These are phyloP conservation scores for Aspergillus carlsbadensis DNA, from an alignment of 495 filamentous ascomycete genomes.

Conservation along the genomic window DNA sequence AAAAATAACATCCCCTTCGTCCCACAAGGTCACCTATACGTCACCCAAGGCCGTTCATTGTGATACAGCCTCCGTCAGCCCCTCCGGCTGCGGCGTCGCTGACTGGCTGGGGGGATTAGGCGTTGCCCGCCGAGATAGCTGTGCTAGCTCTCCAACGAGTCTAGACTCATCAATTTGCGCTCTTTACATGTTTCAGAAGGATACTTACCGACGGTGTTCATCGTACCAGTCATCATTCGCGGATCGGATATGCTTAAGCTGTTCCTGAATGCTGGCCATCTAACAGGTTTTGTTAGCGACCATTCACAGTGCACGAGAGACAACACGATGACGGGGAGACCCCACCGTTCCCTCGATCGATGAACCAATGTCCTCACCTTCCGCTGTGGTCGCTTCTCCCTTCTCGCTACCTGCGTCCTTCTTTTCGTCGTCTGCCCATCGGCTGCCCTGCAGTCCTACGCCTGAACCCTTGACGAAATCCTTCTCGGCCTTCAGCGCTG, in stretches of 20 bases:
- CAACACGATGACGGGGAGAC: slow-evolving; percentile 42
- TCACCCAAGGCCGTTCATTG: not conserved
- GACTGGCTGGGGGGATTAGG: slow-evolving; percentile 34
- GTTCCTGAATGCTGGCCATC: slow-evolving; percentile 54
- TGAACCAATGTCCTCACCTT: slow-evolving; percentile 56
- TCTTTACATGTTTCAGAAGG: not conserved
- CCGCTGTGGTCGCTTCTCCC: slow-evolving; percentile 39
- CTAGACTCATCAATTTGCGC: slow-evolving; percentile 20
- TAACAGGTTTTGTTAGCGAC: slow-evolving; percentile 18
- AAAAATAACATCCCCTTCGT: slow-evolving; percentile 17
- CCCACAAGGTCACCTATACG: slow-evolving; percentile 16
- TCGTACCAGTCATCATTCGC: slow-evolving; percentile 48
- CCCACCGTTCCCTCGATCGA: slow-evolving; percentile 57
- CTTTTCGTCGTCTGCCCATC: slow-evolving; percentile 41
- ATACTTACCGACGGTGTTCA: slow-evolving; percentile 43
- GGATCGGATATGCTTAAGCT: slow-evolving; percentile 49
- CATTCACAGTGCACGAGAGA: slow-evolving; percentile 13
- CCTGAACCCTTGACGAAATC: slow-evolving; percentile 23
- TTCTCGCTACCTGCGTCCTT: slow-evolving; percentile 28
- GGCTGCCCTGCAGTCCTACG: slow-evolving; percentile 38
- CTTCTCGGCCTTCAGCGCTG: slow-evolving; percentile 35
- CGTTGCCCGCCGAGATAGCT: slow-evolving; percentile 37
- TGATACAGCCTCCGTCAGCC: slow-evolving; percentile 5
- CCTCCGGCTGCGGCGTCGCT: slow-evolving; percentile 33
- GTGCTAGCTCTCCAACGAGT: slow-evolving; percentile 42